Base-by-base conservation (phyloP, 257 asterid species). In the Gentiana macrophylla region DNA sequence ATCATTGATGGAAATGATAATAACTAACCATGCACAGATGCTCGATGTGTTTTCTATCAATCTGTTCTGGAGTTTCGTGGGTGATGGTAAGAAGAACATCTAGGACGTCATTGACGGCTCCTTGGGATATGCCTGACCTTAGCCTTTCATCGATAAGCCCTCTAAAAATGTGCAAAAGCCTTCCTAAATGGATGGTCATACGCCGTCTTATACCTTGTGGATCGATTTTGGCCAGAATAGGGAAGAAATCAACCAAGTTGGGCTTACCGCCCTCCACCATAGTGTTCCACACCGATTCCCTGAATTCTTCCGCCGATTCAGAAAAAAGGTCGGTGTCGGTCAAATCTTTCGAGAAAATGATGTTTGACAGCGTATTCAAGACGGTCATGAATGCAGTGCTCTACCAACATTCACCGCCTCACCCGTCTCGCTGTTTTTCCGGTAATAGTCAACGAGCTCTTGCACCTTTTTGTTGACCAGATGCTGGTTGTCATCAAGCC, bases 1-100 rank as follows among this genome's bases (percentile, higher is more conserved):
- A 24, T 24, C 24, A 24, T 24, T 24, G 24, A 24, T 24, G 24
- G 8, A 34, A 41, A 4, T 38, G 10, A 80, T 37, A 13, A 71
- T 45, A 62, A 70, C 76, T 53, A 70, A 83, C 94, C 94, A 84
- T 33, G 76, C 80, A 80, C 79, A 88, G 1, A 52, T 79, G 83
- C 58, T 84, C 83, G 50, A 88, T 79, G 61, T 84, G 96, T 58
- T 69, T 66, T 36, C 83, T 69, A 6, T 77, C 84, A 2, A 84
- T 74, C 58, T 80, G 94, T 1, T 84, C 77, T 0, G 86, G 93
- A 43, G 12, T 74, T n/a, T 75, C 78, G 33, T 63, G 63, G 38
- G 71, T 66, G 32, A 66, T 59, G 3, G 34, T 8, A 6, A 68
- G 71, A 32, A 72, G 69, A 47, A 47, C 58, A 49, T 72, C 74